Percentiles rank a stretch among this genome's conserved stretches.
These are phyloP conservation scores for Stephania japonica DNA, from an alignment of 164 flowering plant genomes.

Conservation along the genomic window DNA sequence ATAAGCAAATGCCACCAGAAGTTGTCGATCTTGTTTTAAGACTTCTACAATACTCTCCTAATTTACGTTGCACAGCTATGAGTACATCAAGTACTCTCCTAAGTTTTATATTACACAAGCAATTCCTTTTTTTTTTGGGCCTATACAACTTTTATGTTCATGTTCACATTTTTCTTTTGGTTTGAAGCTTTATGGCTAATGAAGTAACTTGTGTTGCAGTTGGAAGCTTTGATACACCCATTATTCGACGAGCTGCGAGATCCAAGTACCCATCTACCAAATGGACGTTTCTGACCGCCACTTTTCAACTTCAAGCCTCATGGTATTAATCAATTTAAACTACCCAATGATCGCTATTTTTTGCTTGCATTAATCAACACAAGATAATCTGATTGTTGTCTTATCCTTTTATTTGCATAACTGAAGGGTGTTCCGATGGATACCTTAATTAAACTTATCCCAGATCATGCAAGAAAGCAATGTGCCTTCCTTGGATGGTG, in stretches of 20 bases:
- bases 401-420: constrained; percentile 28
- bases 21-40: constrained; percentile 74
- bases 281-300: constrained; percentile 80
- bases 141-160: too few species aligned
- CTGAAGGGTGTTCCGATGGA: constrained; percentile 57
- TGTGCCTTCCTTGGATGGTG: constrained; percentile 57
- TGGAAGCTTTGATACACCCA: constrained; percentile 64
- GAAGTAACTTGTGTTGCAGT: constrained; percentile 28
- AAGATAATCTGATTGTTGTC: neutral
- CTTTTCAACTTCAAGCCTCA: constrained; percentile 74
- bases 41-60: constrained; percentile 67
- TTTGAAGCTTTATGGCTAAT: neutral
- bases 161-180: too few species aligned
- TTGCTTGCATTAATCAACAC: neutral
- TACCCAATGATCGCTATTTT: neutral
- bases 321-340: constrained; percentile 29
- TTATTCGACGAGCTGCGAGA: constrained; percentile 80
- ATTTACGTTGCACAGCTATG: constrained; percentile 64
- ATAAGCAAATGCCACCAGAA: constrained; percentile 76
- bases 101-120: too few species aligned
- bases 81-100: constrained; percentile 19
- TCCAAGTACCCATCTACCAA: constrained; percentile 56
- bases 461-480: constrained; percentile 79
- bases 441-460: constrained; percentile 55
- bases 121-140: too few species aligned